phyloP scores from a whole-genome alignment of 192 early-diverging fungal species.

The Mortierella hygrophila region DNA sequence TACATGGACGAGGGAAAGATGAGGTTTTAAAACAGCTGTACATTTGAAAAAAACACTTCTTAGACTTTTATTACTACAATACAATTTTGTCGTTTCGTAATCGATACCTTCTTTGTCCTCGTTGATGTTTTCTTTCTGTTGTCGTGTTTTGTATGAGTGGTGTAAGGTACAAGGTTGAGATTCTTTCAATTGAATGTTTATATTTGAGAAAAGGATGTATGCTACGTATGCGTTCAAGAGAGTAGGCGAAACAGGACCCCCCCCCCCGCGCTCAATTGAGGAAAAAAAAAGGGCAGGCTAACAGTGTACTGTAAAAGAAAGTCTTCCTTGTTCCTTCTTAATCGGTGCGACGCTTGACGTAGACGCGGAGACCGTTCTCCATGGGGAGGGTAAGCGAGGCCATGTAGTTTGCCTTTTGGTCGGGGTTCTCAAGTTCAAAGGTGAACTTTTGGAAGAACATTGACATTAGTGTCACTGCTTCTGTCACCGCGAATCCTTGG shows the following conservation, averaged over 20 bases:
- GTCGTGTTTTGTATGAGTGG: no score
- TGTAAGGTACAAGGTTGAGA: background rate
- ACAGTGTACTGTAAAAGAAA: no score
- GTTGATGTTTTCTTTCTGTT: background rate
- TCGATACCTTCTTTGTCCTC: background rate
- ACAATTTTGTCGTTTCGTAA: background rate
- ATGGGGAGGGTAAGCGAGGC: slow-evolving; percentile 51
- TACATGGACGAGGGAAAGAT: background rate
- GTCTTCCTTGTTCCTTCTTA: background rate
- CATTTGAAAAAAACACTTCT: background rate
- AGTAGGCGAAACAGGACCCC: no score
- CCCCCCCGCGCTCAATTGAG: no score
- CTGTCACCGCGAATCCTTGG: slow-evolving; percentile 48
- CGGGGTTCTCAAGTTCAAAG: slow-evolving; percentile 48
- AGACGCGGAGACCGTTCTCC: slow-evolving; percentile 34
- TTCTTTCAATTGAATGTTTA: background rate
- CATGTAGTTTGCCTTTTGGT: slow-evolving; percentile 22
- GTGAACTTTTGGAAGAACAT: slow-evolving; percentile 47
- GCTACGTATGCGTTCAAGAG: no score
- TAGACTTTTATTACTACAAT: slow-evolving; percentile 6
- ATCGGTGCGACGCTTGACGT: slow-evolving; percentile 37
- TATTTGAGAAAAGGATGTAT: no score
- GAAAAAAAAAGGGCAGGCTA: no score
- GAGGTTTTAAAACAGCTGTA: slow-evolving; percentile 2
- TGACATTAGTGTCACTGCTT: slow-evolving; percentile 48